phyloP scores from a whole-genome alignment of 345 rosid genomes.

The Barbarea vulgaris region DNA sequence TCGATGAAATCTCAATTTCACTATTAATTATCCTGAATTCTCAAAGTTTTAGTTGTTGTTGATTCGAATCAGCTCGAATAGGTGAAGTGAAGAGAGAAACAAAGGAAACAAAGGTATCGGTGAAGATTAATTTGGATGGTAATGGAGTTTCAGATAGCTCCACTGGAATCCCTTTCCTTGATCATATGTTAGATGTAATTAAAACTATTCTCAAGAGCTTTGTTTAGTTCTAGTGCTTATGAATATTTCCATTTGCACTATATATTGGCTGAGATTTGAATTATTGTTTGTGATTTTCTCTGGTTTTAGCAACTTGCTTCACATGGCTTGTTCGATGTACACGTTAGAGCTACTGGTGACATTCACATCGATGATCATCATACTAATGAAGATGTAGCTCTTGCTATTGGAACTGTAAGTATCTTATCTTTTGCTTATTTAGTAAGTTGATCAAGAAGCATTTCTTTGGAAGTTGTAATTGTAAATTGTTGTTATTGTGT shows the following conservation, averaged over 20 bases:
- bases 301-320: constrained; percentile 83
- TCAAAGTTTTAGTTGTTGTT: neutral
- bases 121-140: constrained; percentile 81
- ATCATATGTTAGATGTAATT: constrained; percentile 86
- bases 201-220: too few species aligned
- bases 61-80: constrained; percentile 43
- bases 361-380: constrained; percentile 95
- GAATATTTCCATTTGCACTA: neutral
- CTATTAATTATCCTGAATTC: neutral
- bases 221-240: neutral
- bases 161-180: constrained; percentile 82
- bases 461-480: neutral
- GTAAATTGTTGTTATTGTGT: neutral
- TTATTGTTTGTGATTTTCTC: neutral
- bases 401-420: constrained; percentile 84
- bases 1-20: neutral
- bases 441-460: neutral
- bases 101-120: constrained; percentile 81
- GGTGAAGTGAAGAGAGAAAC: constrained; percentile 88
- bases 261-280: neutral
- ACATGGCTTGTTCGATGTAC: constrained; percentile 88
- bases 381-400: constrained; percentile 89
- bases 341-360: constrained; percentile 88
- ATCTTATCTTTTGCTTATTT: neutral
- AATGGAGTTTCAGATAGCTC: constrained; percentile 75